Evolutionary conservation across 176 grass and related monocot species (phyloP).

Genomic region (maize (Zea mays)): Zm-B73-REFERENCE-NAM-5.0 NC_050100.1:213415001-213415500

Average conservation of each 20-base stretch:
- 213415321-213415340: neutral
- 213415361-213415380: neutral
- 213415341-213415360: neutral
- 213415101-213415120: constrained; percentile 22
- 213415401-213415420: no score
- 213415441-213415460: no score
- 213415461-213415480: no score
- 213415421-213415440: no score
- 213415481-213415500: no score
- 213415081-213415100: constrained; percentile 16
- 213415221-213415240: neutral
- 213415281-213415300: constrained; percentile 6
- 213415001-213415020: constrained; percentile 31
- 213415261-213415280: neutral
- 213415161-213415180: neutral
- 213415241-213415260: neutral
- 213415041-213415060: neutral
- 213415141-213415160: neutral
- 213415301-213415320: neutral
- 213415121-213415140: constrained; percentile 8
- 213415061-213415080: neutral
- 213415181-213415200: neutral
- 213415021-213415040: constrained; percentile 26
- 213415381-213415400: no score
- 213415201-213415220: neutral